Evolutionary conservation across 805 yeast species (phyloP).

Genomic region (Geotrichum ghanense): DNA sequence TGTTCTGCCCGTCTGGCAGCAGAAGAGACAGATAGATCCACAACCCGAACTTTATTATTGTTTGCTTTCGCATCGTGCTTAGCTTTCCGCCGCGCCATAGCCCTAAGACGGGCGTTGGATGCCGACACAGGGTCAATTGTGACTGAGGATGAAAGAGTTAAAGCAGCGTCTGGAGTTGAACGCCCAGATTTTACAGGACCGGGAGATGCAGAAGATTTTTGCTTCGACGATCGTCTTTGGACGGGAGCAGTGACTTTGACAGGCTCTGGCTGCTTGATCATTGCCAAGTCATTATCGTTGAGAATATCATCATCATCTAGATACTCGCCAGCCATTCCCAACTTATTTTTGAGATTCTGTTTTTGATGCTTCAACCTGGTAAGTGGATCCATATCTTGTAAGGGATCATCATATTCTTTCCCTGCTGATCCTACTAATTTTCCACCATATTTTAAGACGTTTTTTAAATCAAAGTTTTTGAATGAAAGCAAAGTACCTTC

Average conservation of each 20-base stretch:
- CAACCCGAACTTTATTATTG: slow-evolving; percentile 27
- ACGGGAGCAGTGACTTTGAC: slow-evolving; percentile 6
- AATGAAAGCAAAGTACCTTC: slow-evolving; percentile 20
- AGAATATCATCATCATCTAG: slow-evolving; percentile 25
- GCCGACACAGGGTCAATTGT: slow-evolving; percentile 3
- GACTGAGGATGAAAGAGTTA: slow-evolving; percentile 18
- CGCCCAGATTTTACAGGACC: slow-evolving; percentile 11
- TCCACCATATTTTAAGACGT: slow-evolving; percentile 29
- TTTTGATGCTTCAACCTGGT: slow-evolving; percentile 42
- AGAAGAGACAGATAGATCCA: slow-evolving; percentile 22
- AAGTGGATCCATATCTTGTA: slow-evolving; percentile 30
- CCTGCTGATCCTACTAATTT: slow-evolving; percentile 58
- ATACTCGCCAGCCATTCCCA: slow-evolving; percentile 34
- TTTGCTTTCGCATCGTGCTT: slow-evolving; percentile 35
- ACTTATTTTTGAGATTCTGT: slow-evolving; percentile 29
- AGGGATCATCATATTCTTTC: slow-evolving; percentile 30
- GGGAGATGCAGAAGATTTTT: slow-evolving; percentile 9
- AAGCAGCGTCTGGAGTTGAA: slow-evolving; percentile 10
- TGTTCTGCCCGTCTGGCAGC: slow-evolving; percentile 20
- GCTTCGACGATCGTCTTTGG: slow-evolving; percentile 9
- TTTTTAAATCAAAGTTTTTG: slow-evolving; percentile 25
- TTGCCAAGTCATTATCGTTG: slow-evolving; percentile 22
- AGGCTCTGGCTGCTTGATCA: slow-evolving; percentile 15
- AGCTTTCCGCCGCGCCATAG: slow-evolving; percentile 88
- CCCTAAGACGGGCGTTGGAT: slow-evolving; percentile 57